Evolutionary conservation across 495 filamentous ascomycete genomes (phyloP).

Genomic region (Collariella sp.): DNA sequence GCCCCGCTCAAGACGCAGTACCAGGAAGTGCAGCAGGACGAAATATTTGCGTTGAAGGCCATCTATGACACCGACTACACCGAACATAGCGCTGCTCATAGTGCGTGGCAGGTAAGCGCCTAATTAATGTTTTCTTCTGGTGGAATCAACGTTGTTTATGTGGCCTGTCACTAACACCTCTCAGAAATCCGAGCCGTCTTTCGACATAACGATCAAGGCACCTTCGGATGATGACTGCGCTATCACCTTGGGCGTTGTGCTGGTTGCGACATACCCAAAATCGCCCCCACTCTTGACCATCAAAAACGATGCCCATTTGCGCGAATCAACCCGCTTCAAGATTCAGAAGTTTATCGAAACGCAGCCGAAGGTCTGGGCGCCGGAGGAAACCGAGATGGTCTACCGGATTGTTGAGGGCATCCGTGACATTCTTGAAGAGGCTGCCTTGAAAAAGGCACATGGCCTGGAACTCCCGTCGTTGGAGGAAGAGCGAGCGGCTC

Average conservation of each 20-base stretch:
- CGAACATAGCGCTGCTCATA: conserved; percentile 58
- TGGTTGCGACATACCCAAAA: conserved; percentile 92
- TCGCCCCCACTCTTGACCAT: conserved; percentile 65
- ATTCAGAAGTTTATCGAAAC: conserved; percentile 60
- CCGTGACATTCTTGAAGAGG: conserved; percentile 82
- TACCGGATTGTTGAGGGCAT: conserved; percentile 74
- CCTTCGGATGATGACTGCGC: conserved; percentile 57
- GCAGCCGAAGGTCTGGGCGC: conserved; percentile 57
- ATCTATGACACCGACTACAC: conserved; percentile 91
- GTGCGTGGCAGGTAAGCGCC: conserved; percentile 72
- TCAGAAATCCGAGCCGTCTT: conserved; percentile 67
- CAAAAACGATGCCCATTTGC: conserved; percentile 53
- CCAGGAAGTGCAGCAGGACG: conserved; percentile 74
- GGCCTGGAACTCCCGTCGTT: conserved; percentile 72
- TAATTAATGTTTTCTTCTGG: background rate
- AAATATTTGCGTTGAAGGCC: conserved; percentile 75
- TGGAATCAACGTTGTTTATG: background rate
- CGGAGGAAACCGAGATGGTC: conserved; percentile 67
- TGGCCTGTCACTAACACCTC: conserved; percentile 1
- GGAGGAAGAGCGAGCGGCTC: conserved; percentile 76
- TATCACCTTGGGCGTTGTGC: conserved; percentile 56
- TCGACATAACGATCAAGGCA: conserved; percentile 69
- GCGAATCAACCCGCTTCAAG: conserved; percentile 54
- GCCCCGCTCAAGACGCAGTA: conserved; percentile 53
- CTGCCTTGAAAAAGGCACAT: conserved; percentile 61